A percentile compares a stretch with the other conserved stretches of the same genome.
These are phyloP conservation scores for Tricholoma hemisulphureum DNA, from an alignment of 768 basidiomycete species.

Conservation along the genomic window DNA sequence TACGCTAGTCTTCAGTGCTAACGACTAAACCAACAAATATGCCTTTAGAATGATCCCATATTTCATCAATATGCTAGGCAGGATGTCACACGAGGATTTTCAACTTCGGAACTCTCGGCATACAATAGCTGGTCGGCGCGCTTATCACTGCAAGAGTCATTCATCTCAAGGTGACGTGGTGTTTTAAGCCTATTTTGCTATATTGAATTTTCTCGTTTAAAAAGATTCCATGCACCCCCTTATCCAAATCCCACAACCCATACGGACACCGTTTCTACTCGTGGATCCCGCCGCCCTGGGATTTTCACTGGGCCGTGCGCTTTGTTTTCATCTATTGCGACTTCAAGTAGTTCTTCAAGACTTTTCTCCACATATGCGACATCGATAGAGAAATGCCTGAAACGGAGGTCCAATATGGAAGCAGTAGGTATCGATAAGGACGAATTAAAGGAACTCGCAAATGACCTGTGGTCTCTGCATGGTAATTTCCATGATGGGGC, in stretches of 20 bases:
- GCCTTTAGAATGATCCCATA: constrained; percentile 3
- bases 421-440: constrained; percentile 48
- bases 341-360: constrained; percentile 36
- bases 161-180: constrained; percentile 38
- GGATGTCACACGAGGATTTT: constrained; percentile 63
- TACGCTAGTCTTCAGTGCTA: background rate
- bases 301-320: constrained; percentile 15
- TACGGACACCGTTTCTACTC: constrained; percentile 32
- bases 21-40: background rate
- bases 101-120: constrained; percentile 28
- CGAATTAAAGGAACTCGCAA: constrained; percentile 54
- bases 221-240: constrained; percentile 46
- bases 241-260: constrained; percentile 65
- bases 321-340: constrained; percentile 47
- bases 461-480: constrained; percentile 59
- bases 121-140: constrained; percentile 41
- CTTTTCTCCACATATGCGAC: constrained; percentile 53
- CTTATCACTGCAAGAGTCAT: constrained; percentile 27
- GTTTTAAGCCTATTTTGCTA: background rate
- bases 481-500: constrained; percentile 40
- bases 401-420: constrained; percentile 36
- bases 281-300: constrained; percentile 7
- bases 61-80: constrained; percentile 38
- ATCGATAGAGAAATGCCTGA: constrained; percentile 44
- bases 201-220: constrained; percentile 3